phyloP scores from a whole-genome alignment of 306 rosid genomes.

The Medicago ruthenica region DNA sequence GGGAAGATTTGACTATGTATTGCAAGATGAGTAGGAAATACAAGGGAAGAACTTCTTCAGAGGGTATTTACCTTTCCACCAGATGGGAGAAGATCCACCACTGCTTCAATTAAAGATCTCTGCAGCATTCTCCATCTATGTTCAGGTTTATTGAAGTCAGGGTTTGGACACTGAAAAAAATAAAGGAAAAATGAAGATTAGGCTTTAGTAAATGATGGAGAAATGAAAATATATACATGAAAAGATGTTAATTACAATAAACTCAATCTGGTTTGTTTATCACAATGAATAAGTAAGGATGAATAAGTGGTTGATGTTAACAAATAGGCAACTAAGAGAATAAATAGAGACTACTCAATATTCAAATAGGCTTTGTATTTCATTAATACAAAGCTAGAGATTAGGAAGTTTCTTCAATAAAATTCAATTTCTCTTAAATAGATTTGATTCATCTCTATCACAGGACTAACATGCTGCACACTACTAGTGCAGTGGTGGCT shows the following conservation, averaged over 20 bases:
- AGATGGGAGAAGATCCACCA: constrained; percentile 64
- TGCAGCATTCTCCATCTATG: constrained; percentile 95
- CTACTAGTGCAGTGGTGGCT: neutral
- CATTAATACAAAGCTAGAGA: neutral
- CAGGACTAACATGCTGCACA: no score
- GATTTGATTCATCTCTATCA: no score
- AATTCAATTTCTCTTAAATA: no score
- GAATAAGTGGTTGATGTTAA: no score
- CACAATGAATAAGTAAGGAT: no score
- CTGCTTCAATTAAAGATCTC: constrained; percentile 67
- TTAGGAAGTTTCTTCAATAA: neutral
- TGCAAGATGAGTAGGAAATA: constrained; percentile 19
- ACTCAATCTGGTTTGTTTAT: no score
- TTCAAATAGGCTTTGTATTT: neutral
- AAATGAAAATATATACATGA: constrained; percentile 11
- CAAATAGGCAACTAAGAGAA: no score
- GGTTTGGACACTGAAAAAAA: constrained; percentile 79
- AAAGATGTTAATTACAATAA: no score
- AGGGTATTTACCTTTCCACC: constrained; percentile 69
- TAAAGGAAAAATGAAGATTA: constrained; percentile 18
- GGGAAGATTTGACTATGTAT: neutral
- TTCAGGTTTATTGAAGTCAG: constrained; percentile 85
- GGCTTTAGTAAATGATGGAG: constrained; percentile 1
- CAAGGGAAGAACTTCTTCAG: neutral
- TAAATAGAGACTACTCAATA: no score